phyloP scores from a whole-genome alignment of 345 rosid genomes.

The Acer yangbiense region DNA sequence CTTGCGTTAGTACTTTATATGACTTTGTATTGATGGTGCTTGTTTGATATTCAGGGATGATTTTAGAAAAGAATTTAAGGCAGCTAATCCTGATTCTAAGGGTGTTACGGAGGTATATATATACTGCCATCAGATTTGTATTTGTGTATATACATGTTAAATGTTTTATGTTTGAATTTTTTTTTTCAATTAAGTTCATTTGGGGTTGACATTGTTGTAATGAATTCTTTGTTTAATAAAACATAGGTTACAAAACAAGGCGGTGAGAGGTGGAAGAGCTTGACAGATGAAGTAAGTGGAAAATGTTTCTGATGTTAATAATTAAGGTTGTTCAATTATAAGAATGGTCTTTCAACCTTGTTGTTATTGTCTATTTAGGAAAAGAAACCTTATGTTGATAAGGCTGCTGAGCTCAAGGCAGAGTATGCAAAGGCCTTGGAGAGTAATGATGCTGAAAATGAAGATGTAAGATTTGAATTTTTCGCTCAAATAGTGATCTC shows the following conservation, averaged over 20 bases:
- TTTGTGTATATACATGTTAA: background rate
- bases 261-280: conserved; percentile 81
- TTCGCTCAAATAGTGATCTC: background rate
- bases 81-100: conserved; percentile 58
- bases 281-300: conserved; percentile 74
- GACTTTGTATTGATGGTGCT: conserved; percentile 11
- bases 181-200: too few relatives aligned
- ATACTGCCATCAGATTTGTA: background rate
- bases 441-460: conserved; percentile 34
- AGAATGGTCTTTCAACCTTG: background rate
- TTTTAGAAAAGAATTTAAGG: conserved; percentile 65
- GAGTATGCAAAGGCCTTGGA: conserved; percentile 53
- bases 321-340: background rate
- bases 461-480: conserved; percentile 33
- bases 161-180: background rate
- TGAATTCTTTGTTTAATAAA: conserved; percentile 3
- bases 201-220: background rate
- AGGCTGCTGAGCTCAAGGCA: conserved; percentile 75
- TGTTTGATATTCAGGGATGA: conserved; percentile 53
- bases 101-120: conserved; percentile 57
- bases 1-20: too few relatives aligned
- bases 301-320: background rate
- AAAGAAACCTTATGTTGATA: conserved; percentile 69
- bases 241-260: conserved; percentile 73
- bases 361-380: conserved; percentile 40